phyloP scores from a whole-genome alignment of 768 basidiomycete genomes.

The Cantharellus cinnabarinus region DNA sequence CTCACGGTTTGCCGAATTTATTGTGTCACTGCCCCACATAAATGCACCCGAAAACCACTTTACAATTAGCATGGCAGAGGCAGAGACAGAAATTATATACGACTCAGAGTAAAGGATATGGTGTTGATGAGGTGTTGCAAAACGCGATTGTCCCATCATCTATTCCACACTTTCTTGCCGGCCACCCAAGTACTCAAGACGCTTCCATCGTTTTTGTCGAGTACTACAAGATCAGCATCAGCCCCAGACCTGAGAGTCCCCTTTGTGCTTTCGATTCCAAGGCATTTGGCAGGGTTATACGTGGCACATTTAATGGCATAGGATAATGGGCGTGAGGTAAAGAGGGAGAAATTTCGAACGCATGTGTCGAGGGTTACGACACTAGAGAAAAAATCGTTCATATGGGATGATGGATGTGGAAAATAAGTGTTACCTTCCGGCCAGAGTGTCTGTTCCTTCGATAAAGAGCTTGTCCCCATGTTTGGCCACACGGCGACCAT shows the following conservation, averaged over 20 bases:
- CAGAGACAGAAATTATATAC: too few relatives aligned
- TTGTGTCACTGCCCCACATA: too few relatives aligned
- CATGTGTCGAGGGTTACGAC: conserved; percentile 71
- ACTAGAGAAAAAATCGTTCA: conserved; percentile 18
- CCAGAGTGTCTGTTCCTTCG: conserved; percentile 72
- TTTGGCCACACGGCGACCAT: conserved; percentile 60
- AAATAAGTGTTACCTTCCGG: conserved; percentile 42
- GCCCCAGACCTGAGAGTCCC: conserved; percentile 66
- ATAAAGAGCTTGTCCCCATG: conserved; percentile 62
- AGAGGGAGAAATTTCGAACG: conserved; percentile 64
- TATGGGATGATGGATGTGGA: neutral
- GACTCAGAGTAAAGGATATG: too few relatives aligned
- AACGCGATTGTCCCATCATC: neutral
- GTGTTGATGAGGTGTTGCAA: too few relatives aligned
- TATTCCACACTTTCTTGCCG: conserved; percentile 48
- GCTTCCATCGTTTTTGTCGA: conserved; percentile 38
- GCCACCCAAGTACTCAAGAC: conserved; percentile 58
- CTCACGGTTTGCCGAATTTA: too few relatives aligned
- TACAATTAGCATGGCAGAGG: too few relatives aligned
- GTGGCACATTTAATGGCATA: conserved; percentile 78
- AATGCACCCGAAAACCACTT: too few relatives aligned
- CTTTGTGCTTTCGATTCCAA: conserved; percentile 61
- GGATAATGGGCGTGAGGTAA: conserved; percentile 65
- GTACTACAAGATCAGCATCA: conserved; percentile 67
- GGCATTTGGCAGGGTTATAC: conserved; percentile 65